Evolutionary conservation across 495 filamentous ascomycete genomes (phyloP).

Genomic region (Parachaetomium inaequale): DNA sequence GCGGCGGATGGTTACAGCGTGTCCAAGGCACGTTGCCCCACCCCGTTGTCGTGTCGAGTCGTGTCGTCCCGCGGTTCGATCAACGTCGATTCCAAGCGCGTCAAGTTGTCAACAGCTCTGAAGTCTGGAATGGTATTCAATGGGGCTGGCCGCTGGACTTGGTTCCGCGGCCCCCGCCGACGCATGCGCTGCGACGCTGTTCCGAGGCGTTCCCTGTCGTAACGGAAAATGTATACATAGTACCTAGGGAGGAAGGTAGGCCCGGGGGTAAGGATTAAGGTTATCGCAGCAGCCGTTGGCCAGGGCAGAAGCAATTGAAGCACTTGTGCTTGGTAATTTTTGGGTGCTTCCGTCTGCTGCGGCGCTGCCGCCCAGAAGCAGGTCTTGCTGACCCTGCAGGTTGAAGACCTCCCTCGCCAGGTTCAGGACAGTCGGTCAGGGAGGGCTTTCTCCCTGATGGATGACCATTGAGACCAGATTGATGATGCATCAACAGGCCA

Average conservation of each 20-base stretch:
- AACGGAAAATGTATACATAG: neutral
- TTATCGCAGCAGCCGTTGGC: neutral
- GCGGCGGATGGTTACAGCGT: neutral
- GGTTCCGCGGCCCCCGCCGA: neutral
- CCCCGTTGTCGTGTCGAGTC: neutral
- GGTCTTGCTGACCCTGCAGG: neutral
- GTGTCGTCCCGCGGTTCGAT: conserved; percentile 11
- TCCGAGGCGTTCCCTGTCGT: conserved; percentile 24
- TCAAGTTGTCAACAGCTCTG: neutral
- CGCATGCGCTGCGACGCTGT: conserved; percentile 19
- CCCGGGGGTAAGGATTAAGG: neutral
- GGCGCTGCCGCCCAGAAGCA: neutral
- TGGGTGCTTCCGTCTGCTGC: neutral
- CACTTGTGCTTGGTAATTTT: neutral
- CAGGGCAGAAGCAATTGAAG: neutral
- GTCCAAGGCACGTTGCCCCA: neutral
- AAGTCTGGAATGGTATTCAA: conserved; percentile 13
- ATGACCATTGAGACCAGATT: too few relatives aligned
- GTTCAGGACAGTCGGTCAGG: too few relatives aligned
- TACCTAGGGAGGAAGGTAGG: too few relatives aligned
- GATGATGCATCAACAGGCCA: too few relatives aligned
- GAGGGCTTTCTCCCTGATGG: too few relatives aligned
- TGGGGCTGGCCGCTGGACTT: neutral
- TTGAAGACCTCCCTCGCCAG: neutral
- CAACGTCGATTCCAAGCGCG: conserved; percentile 10